Base-by-base conservation (phyloP, 2,329 filamentous ascomycete genomes). In the Tothia fuscella region DNA sequence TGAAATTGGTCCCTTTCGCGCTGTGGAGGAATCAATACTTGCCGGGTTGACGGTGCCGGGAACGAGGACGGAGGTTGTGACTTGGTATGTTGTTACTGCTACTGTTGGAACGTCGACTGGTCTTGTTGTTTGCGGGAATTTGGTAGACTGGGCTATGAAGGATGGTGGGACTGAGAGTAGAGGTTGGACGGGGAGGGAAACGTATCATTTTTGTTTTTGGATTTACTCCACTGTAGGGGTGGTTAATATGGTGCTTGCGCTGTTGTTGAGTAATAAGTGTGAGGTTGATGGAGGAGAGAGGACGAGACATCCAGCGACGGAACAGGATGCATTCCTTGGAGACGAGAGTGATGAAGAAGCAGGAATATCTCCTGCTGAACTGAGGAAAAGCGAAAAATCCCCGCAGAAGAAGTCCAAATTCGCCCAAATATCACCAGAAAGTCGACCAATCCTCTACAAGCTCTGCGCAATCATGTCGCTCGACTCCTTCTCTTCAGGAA, bases 401-500 rank as follows among this genome's bases (percentile, higher is more conserved):
- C 33, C 47, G 46, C 52, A 58, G 51, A 44, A 59, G 55, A 41
- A 48, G 41, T 16, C 41, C 28, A 37, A 28, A n/a, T 55, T 81
- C 22, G 70, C 75, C 1, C 61, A 70, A 2, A 74, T 86, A 16
- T 76, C 74, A 4, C 59, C 57, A 3, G 62, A 72, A n/a, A 77
- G 70, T 26, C 60, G 68, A 5, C 51, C 61, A 1, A 66, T 78
- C 22, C 63, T 82, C 5, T 55, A 72, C 39, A 73, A 76, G 38
- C 65, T 89, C 0, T 81, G 77, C 52, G 58, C 80, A 6, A 62
- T 89, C 2, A 80, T 86, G 50, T 71, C 70, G 1, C 52, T 86
- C 5, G 82, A 87, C 55, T 72, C 76, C 0, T 72, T 86, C 43
- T 80, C 79, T 1, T 80, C 76, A 1, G 82, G 82, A 2, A 70